These are phyloP conservation scores for Trametes versicolor DNA, from an alignment of 1,284 basidiomycete genomes.

Conservation along the genomic window DNA sequence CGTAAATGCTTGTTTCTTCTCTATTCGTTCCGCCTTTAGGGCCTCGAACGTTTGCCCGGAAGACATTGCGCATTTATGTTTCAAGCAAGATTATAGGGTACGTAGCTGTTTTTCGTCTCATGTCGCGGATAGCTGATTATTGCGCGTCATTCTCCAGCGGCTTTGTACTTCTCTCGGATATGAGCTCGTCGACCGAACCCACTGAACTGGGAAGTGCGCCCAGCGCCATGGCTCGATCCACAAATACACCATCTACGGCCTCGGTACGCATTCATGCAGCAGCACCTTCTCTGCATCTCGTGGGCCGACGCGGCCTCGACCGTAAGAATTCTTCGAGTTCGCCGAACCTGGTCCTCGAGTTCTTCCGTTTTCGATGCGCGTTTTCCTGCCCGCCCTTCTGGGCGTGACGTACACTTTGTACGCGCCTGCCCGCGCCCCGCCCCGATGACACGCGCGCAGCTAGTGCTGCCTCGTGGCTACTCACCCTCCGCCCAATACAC, in stretches of 20 bases:
- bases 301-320: slow-evolving; percentile 1
- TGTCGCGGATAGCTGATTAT: neutral
- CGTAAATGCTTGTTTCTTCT: slow-evolving; percentile 6
- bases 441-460: slow-evolving; percentile 12
- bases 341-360: slow-evolving; percentile 7
- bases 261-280: neutral
- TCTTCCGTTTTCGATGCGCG: slow-evolving; percentile 10
- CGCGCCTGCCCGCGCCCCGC: slow-evolving; percentile 8
- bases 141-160: neutral
- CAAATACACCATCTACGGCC: slow-evolving; percentile 2
- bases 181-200: neutral
- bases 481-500: slow-evolving; percentile 33
- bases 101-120: neutral
- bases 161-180: neutral
- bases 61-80: neutral
- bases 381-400: slow-evolving; percentile 1
- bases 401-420: slow-evolving; percentile 17
- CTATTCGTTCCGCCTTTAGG: slow-evolving; percentile 1
- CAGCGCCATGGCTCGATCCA: neutral
- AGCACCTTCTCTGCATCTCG: neutral
- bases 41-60: neutral
- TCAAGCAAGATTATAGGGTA: neutral
- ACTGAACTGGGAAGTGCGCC: neutral
- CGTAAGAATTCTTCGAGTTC: neutral
- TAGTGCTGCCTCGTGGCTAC: slow-evolving; percentile 34